Evolutionary conservation across 2,329 filamentous ascomycete genomes (phyloP).

Genomic region (Neopestalotiopsis clavispora): DNA sequence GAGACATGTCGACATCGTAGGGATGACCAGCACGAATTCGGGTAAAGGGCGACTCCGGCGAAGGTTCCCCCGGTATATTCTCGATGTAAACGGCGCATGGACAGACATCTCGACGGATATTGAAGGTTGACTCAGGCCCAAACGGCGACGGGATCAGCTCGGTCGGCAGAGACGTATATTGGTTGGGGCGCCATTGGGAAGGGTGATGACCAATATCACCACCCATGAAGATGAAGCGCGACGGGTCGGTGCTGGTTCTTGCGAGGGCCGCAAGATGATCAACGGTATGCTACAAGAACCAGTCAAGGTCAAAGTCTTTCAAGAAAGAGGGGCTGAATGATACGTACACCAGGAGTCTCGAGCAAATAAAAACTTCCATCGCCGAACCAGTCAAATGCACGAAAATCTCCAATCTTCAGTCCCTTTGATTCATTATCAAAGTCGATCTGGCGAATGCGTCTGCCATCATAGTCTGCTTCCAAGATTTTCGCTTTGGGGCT

Average conservation of each 20-base stretch:
- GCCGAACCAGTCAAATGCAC: conserved; percentile 39
- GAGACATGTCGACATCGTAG: background rate
- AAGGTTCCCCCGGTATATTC: background rate
- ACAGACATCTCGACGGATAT: background rate
- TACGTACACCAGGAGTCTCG: conserved; percentile 36
- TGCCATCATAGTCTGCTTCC: conserved; percentile 28
- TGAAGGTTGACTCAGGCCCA: background rate
- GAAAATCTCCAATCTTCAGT: conserved; percentile 27
- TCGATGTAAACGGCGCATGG: background rate
- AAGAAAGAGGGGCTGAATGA: conserved; percentile 40
- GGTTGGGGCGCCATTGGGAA: conserved; percentile 41
- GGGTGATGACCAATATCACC: conserved; percentile 47
- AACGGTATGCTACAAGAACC: background rate
- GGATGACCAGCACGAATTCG: background rate
- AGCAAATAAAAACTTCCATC: conserved; percentile 41
- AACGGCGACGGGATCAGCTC: background rate
- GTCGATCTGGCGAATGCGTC: conserved; percentile 30
- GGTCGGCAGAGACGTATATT: conserved; percentile 37
- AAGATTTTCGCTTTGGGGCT: conserved; percentile 23
- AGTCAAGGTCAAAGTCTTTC: conserved; percentile 30
- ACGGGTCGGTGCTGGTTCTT: conserved; percentile 33
- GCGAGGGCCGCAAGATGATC: conserved; percentile 23
- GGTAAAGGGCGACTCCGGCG: background rate
- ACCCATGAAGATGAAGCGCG: conserved; percentile 44
- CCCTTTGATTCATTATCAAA: conserved; percentile 23